These are phyloP conservation scores for Pseudoscleropodium purum DNA, from an alignment of 225 moss, liverwort and hornwort species.

Conservation along the genomic window DNA sequence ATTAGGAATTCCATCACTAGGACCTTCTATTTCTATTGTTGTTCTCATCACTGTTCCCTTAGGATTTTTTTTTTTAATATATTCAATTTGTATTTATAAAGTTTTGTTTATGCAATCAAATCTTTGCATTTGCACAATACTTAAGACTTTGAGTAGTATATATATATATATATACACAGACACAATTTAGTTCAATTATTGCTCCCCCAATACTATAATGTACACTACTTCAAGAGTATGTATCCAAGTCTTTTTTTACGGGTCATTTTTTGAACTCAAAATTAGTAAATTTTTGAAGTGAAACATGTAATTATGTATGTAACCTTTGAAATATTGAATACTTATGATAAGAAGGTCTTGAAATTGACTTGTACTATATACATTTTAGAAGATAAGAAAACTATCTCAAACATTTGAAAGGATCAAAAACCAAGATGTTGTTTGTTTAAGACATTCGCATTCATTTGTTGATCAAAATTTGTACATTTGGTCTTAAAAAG, in stretches of 20 bases:
- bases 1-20: too few species aligned
- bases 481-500: neutral
- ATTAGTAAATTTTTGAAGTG: neutral
- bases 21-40: neutral
- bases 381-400: neutral
- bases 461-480: neutral
- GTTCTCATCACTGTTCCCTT: neutral
- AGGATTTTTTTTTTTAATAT: neutral
- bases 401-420: neutral
- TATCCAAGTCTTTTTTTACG: neutral
- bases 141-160: neutral
- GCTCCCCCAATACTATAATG: accelerated
- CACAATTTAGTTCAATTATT: neutral
- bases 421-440: neutral
- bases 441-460: neutral
- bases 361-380: neutral
- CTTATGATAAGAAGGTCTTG: neutral
- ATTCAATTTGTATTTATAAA: neutral
- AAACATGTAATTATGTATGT: neutral
- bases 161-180: neutral
- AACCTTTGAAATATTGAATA: neutral
- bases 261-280: neutral
- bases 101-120: too few species aligned
- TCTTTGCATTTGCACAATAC: neutral
- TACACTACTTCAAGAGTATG: neutral